Evolutionary conservation across 208 protist genomes (phyloP).

Genomic region (Jaenimonas drosophilae): DNA sequence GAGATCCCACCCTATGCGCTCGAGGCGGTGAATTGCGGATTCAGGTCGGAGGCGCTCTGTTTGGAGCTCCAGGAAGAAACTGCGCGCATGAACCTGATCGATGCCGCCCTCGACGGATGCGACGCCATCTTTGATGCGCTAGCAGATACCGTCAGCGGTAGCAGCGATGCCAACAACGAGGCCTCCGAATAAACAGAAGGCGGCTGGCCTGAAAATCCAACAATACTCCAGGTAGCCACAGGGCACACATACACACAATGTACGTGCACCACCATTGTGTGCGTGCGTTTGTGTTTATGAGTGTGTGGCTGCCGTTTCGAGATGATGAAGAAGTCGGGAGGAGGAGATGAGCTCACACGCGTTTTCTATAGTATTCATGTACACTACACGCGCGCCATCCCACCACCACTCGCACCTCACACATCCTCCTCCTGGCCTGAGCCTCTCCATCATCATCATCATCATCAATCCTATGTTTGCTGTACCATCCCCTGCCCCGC

Average conservation of each 20-base stretch:
- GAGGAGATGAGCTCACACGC: too few species aligned
- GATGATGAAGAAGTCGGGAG: too few species aligned
- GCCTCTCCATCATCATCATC: too few species aligned
- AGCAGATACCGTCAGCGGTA: not conserved
- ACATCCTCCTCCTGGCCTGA: too few species aligned
- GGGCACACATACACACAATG: not conserved
- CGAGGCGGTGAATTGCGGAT: conserved; percentile 37
- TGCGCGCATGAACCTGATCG: conserved; percentile 46
- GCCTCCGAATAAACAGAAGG: not conserved
- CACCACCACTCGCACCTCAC: too few species aligned
- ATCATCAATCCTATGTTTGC: too few species aligned
- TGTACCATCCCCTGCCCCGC: too few species aligned
- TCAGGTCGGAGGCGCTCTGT: conserved; percentile 32
- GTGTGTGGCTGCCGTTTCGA: too few species aligned
- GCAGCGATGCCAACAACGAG: not conserved
- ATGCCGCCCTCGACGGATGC: conserved; percentile 11
- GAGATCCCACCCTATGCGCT: conserved; percentile 13
- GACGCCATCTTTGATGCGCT: conserved; percentile 2
- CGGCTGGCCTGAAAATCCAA: not conserved
- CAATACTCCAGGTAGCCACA: not conserved
- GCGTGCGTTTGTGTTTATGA: not conserved
- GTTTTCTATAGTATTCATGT: too few species aligned
- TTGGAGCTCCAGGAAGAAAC: conserved; percentile 43
- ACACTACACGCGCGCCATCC: too few species aligned
- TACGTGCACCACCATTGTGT: too few species aligned